A percentile compares a stretch with the other conserved stretches of the same genome.
These are phyloP conservation scores for Pinus tabuliformis DNA, from an alignment of 75 land plant genomes.

Conservation along the genomic window DNA sequence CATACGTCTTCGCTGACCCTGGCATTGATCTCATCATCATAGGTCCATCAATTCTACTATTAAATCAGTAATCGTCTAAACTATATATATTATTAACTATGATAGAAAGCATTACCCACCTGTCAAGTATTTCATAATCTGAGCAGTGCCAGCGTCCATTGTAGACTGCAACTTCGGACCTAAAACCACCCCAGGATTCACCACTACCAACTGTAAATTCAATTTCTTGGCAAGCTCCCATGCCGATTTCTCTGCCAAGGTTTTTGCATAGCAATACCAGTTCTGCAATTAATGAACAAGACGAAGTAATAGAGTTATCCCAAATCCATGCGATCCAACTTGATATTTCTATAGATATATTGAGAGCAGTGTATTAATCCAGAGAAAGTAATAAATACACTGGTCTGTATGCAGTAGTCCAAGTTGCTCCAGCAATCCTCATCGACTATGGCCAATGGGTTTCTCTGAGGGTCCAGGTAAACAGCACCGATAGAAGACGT, in stretches of 20 bases:
- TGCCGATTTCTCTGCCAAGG: slow-evolving; percentile 42
- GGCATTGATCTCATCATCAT: background rate
- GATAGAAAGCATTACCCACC: background rate
- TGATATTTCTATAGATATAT: background rate
- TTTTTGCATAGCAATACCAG: slow-evolving; percentile 56
- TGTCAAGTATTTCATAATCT: slow-evolving; percentile 35
- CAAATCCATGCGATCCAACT: background rate
- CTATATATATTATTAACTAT: background rate
- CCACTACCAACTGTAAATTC: slow-evolving; percentile 33
- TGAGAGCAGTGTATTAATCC: background rate
- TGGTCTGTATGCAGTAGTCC: slow-evolving; percentile 30
- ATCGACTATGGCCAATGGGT: slow-evolving; percentile 16
- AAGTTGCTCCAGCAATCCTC: slow-evolving; percentile 53
- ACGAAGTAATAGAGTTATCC: background rate
- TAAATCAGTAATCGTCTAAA: background rate
- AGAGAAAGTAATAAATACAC: slow-evolving; percentile 9
- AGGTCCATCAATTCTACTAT: background rate
- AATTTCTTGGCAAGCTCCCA: slow-evolving; percentile 31
- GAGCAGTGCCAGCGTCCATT: slow-evolving; percentile 36
- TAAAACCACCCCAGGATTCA: slow-evolving; percentile 38
- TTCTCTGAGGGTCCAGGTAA: slow-evolving; percentile 27
- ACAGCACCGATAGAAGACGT: slow-evolving; percentile 48
- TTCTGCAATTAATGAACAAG: slow-evolving; percentile 22
- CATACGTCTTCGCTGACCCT: background rate
- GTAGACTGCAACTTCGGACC: slow-evolving; percentile 49